Percentiles rank a stretch among this genome's conserved stretches.
Conservation (phyloP, 805 yeast species). For the Zygosaccharomyces pseudorouxii region DNA sequence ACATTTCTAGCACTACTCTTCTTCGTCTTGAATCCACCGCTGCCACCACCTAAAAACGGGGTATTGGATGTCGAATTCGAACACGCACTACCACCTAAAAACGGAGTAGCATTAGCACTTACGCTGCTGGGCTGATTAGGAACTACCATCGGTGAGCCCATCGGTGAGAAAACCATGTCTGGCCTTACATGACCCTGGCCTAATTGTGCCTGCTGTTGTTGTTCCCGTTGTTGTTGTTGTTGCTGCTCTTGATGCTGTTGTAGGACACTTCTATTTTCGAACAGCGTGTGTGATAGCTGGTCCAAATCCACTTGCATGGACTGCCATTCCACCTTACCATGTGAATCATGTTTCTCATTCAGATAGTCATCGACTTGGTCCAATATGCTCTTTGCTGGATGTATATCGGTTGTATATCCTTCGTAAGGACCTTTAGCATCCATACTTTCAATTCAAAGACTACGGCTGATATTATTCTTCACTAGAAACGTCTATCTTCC, state of each 20-base stretch:
- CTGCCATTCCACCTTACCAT: slow-evolving; percentile 3
- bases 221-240: background rate
- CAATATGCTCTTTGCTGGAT: slow-evolving; percentile 26
- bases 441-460: background rate
- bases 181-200: slow-evolving; percentile 39
- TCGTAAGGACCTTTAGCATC: slow-evolving; percentile 2
- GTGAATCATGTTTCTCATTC: slow-evolving; percentile 5
- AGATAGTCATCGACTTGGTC: slow-evolving; percentile 30
- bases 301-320: slow-evolving; percentile 21
- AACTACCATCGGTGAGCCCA: slow-evolving; percentile 71
- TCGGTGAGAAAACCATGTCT: slow-evolving; percentile 66
- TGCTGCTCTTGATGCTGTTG: slow-evolving; percentile 6
- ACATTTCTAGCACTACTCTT: slow-evolving; percentile 6
- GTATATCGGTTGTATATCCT: background rate
- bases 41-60: slow-evolving; percentile 35
- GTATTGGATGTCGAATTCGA: slow-evolving; percentile 7
- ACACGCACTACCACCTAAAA: slow-evolving; percentile 10
- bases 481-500: no score
- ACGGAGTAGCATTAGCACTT: slow-evolving; percentile 20
- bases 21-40: slow-evolving; percentile 33
- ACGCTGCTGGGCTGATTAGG: slow-evolving; percentile 10
- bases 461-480: background rate
- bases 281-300: slow-evolving; percentile 14
- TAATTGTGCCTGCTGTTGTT: background rate
- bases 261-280: slow-evolving; percentile 4